phyloP scores from a whole-genome alignment of 176 grass and related monocot species.

The Phoenix roebelenii region DNA sequence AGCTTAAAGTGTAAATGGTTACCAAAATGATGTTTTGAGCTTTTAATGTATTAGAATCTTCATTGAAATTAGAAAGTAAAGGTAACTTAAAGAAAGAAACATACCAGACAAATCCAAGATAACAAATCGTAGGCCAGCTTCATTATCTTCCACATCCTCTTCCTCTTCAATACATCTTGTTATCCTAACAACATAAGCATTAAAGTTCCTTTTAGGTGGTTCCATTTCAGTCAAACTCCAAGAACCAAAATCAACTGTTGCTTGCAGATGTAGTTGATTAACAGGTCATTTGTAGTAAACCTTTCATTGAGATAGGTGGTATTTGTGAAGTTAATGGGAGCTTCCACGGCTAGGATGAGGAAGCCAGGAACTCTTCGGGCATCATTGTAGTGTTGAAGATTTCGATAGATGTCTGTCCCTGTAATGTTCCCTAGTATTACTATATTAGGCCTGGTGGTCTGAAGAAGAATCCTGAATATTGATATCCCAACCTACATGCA shows the following conservation, averaged over 20 bases:
- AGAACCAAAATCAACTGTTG: too few relatives aligned
- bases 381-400: conserved; percentile 75
- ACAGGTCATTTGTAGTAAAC: conserved; percentile 14
- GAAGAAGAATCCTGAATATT: conserved; percentile 68
- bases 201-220: too few relatives aligned
- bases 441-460: conserved; percentile 82
- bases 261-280: too few relatives aligned
- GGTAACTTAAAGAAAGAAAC: not conserved
- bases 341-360: conserved; percentile 72
- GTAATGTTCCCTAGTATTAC: conserved; percentile 59
- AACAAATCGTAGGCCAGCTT: conserved; percentile 36
- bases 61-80: too few relatives aligned
- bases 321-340: conserved; percentile 92
- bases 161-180: conserved; percentile 92
- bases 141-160: conserved; percentile 30
- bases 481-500: conserved; percentile 70
- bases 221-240: too few relatives aligned
- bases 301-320: conserved; percentile 92
- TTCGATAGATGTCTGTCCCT: conserved; percentile 80
- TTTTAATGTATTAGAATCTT: too few relatives aligned
- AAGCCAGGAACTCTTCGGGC: conserved; percentile 80
- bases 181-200: conserved; percentile 32
- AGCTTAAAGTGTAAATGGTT: too few relatives aligned
- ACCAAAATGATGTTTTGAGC: too few relatives aligned
- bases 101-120: conserved; percentile 80